phyloP scores from a whole-genome alignment of 192 early-diverging fungal species.

The Dimargaris cristalligena region DNA sequence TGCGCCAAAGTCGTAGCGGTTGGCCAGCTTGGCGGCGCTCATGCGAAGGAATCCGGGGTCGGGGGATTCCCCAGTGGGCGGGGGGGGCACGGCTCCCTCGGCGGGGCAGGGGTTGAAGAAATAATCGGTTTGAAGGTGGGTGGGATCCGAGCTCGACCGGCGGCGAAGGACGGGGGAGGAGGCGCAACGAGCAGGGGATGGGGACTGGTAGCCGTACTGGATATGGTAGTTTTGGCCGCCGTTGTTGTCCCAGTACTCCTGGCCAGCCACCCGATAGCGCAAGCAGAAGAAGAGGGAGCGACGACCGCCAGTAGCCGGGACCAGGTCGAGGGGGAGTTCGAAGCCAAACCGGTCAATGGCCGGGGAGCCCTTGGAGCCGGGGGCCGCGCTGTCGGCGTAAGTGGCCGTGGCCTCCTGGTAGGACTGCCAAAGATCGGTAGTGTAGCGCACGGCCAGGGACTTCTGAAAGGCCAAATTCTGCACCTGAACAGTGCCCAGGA shows the following conservation, averaged over 20 bases:
- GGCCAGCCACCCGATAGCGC: slow-evolving; percentile 47
- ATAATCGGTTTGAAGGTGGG: slow-evolving; percentile 10
- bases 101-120: slow-evolving; percentile 2
- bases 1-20: slow-evolving; percentile 22
- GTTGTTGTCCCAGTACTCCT: slow-evolving; percentile 93
- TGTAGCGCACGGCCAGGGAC: slow-evolving; percentile 57
- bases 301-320: slow-evolving; percentile 10
- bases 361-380: too few relatives aligned
- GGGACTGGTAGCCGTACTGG: slow-evolving; percentile 6
- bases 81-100: background rate
- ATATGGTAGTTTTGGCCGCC: slow-evolving; percentile 67
- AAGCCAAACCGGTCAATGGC: slow-evolving; percentile 61
- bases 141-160: slow-evolving; percentile 10
- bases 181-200: background rate
- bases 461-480: slow-evolving; percentile 82
- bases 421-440: slow-evolving; percentile 67
- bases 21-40: slow-evolving; percentile 13
- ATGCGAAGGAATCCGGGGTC: slow-evolving; percentile 9
- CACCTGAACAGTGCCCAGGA: slow-evolving; percentile 54
- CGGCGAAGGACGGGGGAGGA: background rate
- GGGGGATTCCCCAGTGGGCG: background rate
- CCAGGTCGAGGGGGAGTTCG: slow-evolving; percentile 34
- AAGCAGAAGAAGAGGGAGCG: slow-evolving; percentile 42
- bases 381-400: slow-evolving; percentile 34
- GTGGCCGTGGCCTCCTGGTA: slow-evolving; percentile 42